phyloP scores from a whole-genome alignment of 176 grass and related monocot species.

The Eremochloa ophiuroides region DNA sequence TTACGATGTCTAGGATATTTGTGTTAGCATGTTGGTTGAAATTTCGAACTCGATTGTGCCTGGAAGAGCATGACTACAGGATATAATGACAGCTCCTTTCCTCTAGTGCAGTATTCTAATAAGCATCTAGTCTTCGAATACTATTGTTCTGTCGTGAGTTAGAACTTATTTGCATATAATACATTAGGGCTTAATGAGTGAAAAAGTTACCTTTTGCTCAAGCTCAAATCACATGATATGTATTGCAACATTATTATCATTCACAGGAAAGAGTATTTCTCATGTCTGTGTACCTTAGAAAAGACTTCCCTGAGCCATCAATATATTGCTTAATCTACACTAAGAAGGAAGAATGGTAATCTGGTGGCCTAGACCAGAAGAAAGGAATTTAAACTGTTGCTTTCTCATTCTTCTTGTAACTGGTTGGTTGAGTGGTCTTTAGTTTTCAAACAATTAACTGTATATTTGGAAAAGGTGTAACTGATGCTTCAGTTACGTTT shows the following conservation, averaged over 20 bases:
- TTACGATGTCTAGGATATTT: neutral
- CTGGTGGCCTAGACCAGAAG: constrained; percentile 2
- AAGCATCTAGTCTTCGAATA: neutral
- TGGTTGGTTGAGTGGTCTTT: constrained; percentile 26
- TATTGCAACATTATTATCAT: constrained; percentile 12
- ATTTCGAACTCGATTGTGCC: neutral
- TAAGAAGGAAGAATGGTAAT: constrained; percentile 8
- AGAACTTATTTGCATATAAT: constrained; percentile 1
- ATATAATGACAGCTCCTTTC: neutral
- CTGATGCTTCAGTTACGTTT: constrained; percentile 5
- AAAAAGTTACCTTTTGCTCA: neutral
- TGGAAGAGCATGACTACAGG: neutral
- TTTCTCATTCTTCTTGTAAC: constrained; percentile 24
- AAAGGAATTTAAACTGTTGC: neutral
- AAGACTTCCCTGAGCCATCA: neutral
- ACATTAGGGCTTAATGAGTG: neutral
- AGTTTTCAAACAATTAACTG: constrained; percentile 16
- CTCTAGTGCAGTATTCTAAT: neutral
- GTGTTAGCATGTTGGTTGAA: neutral
- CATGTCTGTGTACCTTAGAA: neutral
- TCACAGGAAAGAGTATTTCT: neutral
- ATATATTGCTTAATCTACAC: neutral
- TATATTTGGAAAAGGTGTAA: constrained; percentile 7
- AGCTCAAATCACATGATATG: constrained; percentile 9
- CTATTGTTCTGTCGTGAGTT: neutral